Conservation (phyloP, 2,329 filamentous ascomycete species). For the Fusarium sp. region DNA sequence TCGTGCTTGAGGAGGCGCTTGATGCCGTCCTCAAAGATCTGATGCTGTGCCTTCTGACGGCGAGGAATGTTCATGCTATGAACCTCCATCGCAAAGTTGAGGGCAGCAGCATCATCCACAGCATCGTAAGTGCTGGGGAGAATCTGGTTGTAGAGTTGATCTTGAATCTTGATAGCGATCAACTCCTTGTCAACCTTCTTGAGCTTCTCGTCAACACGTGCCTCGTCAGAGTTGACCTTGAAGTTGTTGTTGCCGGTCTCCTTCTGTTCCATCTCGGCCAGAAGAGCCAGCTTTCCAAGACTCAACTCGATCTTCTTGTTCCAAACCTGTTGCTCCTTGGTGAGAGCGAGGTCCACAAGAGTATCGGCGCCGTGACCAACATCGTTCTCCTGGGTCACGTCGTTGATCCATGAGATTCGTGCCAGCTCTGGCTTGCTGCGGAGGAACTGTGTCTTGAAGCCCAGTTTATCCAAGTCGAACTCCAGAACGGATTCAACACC, state of each 20-base stretch:
- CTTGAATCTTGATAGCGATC: slow-evolving; percentile 81
- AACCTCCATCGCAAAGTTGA: slow-evolving; percentile 79
- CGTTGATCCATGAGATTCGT: slow-evolving; percentile 94
- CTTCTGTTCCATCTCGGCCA: slow-evolving; percentile 69
- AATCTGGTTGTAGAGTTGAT: slow-evolving; percentile 79
- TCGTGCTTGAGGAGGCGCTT: slow-evolving; percentile 77
- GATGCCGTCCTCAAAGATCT: slow-evolving; percentile 79
- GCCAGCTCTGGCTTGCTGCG: slow-evolving; percentile 77
- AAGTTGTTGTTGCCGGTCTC: slow-evolving; percentile 50
- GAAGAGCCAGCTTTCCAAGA: slow-evolving; percentile 82
- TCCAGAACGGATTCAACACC: slow-evolving; percentile 77
- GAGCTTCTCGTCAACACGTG: slow-evolving; percentile 57
- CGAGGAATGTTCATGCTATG: slow-evolving; percentile 68
- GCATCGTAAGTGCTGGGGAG: slow-evolving; percentile 75
- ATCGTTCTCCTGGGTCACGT: slow-evolving; percentile 81
- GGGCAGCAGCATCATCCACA: slow-evolving; percentile 82
- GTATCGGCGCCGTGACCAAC: slow-evolving; percentile 79
- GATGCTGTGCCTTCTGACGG: slow-evolving; percentile 74
- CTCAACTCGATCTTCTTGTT: slow-evolving; percentile 94
- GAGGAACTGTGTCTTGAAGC: slow-evolving; percentile 83
- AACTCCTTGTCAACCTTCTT: slow-evolving; percentile 72
- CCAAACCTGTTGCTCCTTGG: slow-evolving; percentile 85
- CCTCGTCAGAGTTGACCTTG: slow-evolving; percentile 52
- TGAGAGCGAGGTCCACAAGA: slow-evolving; percentile 76
- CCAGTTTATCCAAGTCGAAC: slow-evolving; percentile 74